Evolutionary conservation across 2,329 filamentous ascomycete genomes (phyloP).

Genomic region (Botrytis fabae): DNA sequence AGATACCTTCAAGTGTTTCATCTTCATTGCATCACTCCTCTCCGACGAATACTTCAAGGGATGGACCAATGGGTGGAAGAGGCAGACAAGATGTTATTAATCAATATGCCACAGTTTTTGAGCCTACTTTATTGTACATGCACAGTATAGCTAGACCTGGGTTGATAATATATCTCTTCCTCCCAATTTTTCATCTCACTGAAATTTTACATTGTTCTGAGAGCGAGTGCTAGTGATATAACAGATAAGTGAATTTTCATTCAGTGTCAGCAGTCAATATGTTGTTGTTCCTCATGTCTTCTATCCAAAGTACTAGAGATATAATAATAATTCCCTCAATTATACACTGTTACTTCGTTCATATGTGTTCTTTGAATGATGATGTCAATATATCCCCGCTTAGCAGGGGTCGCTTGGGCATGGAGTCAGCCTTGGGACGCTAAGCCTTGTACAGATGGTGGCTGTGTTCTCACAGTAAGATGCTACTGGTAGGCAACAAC

Average conservation of each 20-base stretch:
- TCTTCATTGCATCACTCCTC: slow-evolving; percentile 21
- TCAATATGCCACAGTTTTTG: slow-evolving; percentile 8
- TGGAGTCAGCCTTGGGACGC: slow-evolving; percentile 14
- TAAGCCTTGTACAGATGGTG: slow-evolving; percentile 12
- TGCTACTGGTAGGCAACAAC: not conserved
- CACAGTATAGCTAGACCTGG: slow-evolving; percentile 19
- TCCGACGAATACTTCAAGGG: slow-evolving; percentile 13
- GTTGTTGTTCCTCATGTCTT: not conserved
- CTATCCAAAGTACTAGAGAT: not conserved
- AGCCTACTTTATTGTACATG: slow-evolving; percentile 13
- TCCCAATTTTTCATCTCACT: not conserved
- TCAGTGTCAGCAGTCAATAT: not conserved
- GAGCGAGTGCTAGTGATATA: slow-evolving; percentile 6
- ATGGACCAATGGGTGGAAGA: slow-evolving; percentile 6
- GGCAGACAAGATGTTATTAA: slow-evolving; percentile 13
- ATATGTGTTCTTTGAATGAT: slow-evolving; percentile 4
- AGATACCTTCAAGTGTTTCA: slow-evolving; percentile 16
- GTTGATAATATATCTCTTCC: slow-evolving; percentile 19
- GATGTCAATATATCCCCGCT: not conserved
- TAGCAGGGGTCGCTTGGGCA: slow-evolving; percentile 1
- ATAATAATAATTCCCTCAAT: not conserved
- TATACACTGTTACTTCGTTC: not conserved
- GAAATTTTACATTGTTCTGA: not conserved
- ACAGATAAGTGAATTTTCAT: slow-evolving; percentile 6
- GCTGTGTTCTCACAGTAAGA: not conserved